Evolutionary conservation across 805 yeast species (phyloP).

Genomic region (Metschnikowia santaceciliae): DNA sequence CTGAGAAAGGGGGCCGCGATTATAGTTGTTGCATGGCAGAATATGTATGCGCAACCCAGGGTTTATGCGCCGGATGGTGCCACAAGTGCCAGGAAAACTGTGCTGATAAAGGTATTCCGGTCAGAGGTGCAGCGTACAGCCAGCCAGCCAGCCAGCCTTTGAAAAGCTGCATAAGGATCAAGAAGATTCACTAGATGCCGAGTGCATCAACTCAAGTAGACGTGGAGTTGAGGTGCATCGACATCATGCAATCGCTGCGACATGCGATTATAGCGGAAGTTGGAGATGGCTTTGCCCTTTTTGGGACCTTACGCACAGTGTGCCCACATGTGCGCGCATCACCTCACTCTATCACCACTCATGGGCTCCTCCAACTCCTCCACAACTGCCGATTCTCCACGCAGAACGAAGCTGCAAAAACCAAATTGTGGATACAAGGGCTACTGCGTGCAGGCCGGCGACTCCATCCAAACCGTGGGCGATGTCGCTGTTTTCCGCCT

Average conservation of each 20-base stretch:
- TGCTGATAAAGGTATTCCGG: neutral
- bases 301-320: neutral
- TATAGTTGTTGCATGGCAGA: neutral
- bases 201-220: neutral
- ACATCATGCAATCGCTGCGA: neutral
- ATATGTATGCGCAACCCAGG: neutral
- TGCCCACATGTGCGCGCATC: constrained; percentile 3
- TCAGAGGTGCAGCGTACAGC: no score
- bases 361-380: neutral
- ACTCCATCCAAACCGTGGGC: neutral
- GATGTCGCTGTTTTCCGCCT: constrained; percentile 29
- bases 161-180: neutral
- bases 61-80: neutral
- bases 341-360: neutral
- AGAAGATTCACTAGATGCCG: neutral
- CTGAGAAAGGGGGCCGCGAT: neutral
- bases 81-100: neutral
- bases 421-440: constrained; percentile 12
- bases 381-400: neutral
- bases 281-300: neutral
- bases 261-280: neutral
- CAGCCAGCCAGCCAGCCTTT: neutral
- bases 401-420: constrained; percentile 5
- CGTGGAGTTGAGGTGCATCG: neutral
- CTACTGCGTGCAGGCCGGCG: constrained; percentile 4